These are phyloP conservation scores for apple (Malus domestica) DNA, from an alignment of 306 rosid species.

Conservation along the genomic window DNA sequence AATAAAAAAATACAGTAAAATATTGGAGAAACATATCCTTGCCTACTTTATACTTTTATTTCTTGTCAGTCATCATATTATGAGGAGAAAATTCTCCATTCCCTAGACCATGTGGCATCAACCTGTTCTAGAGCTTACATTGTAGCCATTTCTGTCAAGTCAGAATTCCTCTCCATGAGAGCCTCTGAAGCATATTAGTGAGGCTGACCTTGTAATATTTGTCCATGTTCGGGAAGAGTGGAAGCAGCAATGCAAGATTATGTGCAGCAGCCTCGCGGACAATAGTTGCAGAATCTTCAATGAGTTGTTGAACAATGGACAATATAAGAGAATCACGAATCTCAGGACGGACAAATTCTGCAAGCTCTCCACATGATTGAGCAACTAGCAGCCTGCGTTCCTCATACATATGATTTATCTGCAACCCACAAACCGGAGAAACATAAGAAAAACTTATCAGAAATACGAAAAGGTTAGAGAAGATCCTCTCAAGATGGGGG, in stretches of 20 bases:
- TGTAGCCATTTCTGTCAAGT: conserved; percentile 94
- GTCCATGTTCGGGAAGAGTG: conserved; percentile 82
- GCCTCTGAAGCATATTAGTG: conserved; percentile 99
- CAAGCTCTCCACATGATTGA: conserved; percentile 95
- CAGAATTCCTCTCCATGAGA: conserved; percentile 99
- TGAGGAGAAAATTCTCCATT: conserved; percentile 57
- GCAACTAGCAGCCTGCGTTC: conserved; percentile 98
- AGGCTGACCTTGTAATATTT: conserved; percentile 99
- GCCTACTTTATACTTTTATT: conserved; percentile 16
- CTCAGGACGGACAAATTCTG: conserved; percentile 93
- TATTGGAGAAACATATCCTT: conserved; percentile 28
- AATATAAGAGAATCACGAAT: conserved; percentile 93
- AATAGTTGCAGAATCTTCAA: conserved; percentile 88
- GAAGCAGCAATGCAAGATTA: conserved; percentile 95
- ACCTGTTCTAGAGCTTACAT: conserved; percentile 96
- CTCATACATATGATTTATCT: conserved; percentile 95
- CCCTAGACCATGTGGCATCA: conserved; percentile 80
- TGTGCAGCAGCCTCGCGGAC: conserved; percentile 94
- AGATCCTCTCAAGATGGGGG: neutral
- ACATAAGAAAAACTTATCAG: conserved; percentile 20
- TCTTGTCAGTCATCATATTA: conserved; percentile 32
- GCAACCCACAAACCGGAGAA: conserved; percentile 21
- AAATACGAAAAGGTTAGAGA: conserved; percentile 5
- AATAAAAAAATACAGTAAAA: conserved; percentile 28
- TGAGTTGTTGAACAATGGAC: conserved; percentile 84